Conservation (phyloP, 225 moss, liverwort and hornwort species). For the Rhytidiadelphus loreus region DNA sequence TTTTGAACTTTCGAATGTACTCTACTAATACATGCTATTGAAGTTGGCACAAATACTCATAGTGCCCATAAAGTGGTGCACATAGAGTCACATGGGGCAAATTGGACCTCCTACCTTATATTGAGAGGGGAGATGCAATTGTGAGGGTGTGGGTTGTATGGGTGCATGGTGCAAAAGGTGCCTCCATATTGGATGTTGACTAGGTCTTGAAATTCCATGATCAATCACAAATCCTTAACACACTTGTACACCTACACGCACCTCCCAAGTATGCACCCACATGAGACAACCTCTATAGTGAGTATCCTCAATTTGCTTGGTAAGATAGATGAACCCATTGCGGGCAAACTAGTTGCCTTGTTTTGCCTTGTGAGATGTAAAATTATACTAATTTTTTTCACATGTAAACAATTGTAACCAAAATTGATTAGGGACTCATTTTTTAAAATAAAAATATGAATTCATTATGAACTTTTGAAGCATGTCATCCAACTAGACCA, state of each 20-base stretch:
- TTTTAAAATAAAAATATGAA: too few relatives aligned
- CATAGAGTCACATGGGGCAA: not conserved
- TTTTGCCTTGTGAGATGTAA: not conserved
- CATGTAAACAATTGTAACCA: accelerated
- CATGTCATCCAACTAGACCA: accelerated
- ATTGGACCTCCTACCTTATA: not conserved
- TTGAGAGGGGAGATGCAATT: accelerated
- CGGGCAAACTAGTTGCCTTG: accelerated
- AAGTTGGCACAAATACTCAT: not conserved
- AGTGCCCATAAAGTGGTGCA: not conserved
- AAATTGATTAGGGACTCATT: not conserved
- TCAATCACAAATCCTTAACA: accelerated
- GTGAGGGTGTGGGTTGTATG: accelerated
- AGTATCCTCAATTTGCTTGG: not conserved
- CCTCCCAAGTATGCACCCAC: accelerated
- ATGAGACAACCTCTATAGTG: not conserved
- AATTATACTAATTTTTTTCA: not conserved
- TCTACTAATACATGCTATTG: not conserved
- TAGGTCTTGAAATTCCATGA: accelerated
- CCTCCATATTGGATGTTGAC: accelerated
- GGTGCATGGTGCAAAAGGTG: not conserved
- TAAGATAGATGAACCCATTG: not conserved
- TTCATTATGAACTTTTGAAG: not conserved
- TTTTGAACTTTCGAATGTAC: not conserved
- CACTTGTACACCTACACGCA: accelerated